Conservation (phyloP, 2,329 filamentous ascomycete genomes). For the Claviceps maximensis region DNA sequence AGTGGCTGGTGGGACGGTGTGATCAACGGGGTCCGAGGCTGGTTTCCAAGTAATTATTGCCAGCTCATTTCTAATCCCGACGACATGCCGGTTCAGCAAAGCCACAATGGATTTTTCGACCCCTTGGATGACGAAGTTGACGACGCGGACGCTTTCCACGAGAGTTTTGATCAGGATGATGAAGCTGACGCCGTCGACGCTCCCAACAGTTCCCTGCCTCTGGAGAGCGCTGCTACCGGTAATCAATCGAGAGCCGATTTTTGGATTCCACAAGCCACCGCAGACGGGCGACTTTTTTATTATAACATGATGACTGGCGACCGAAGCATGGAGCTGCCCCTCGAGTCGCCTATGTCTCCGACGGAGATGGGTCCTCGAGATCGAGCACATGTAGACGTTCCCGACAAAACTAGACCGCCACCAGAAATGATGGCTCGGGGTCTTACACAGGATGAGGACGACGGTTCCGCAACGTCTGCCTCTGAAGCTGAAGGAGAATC, state of each 20-base stretch:
- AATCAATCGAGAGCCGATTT: constrained; percentile 84
- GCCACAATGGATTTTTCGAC: constrained; percentile 40
- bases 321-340: constrained; percentile 83
- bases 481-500: constrained; percentile 74
- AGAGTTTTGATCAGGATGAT: constrained; percentile 53
- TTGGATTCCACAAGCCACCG: constrained; percentile 95
- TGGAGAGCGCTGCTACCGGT: constrained; percentile 48
- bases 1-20: constrained; percentile 99
- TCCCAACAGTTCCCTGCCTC: constrained; percentile 41
- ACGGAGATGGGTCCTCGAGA: constrained; percentile 79
- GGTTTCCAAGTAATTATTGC: constrained; percentile 99
- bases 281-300: constrained; percentile 87
- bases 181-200: constrained; percentile 47
- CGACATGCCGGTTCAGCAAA: constrained; percentile 51
- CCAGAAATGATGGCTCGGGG: constrained; percentile 84
- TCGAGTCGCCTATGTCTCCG: constrained; percentile 73
- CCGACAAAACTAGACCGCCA: constrained; percentile 79
- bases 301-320: constrained; percentile 97
- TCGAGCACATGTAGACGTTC: constrained; percentile 75
- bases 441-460: constrained; percentile 71
- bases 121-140: constrained; percentile 50
- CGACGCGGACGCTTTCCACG: constrained; percentile 52
- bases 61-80: constrained; percentile 67
- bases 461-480: constrained; percentile 74
- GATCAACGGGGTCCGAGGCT: constrained; percentile 89